phyloP scores from a whole-genome alignment of 805 yeast genomes.

The Candida koratica region DNA sequence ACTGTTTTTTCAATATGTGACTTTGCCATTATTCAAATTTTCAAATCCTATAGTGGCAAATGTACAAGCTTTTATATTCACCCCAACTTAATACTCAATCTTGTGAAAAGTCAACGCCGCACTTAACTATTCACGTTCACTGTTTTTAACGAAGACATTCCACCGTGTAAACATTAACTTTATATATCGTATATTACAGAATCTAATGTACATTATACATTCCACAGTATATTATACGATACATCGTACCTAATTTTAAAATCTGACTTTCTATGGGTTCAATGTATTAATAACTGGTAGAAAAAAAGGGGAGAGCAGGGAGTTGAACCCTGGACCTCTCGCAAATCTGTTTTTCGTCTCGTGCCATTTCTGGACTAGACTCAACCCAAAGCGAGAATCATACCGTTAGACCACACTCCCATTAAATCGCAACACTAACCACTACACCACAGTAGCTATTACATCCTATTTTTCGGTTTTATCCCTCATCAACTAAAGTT shows the following conservation, averaged over 20 bases:
- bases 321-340: conserved; percentile 62
- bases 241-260: too few relatives aligned
- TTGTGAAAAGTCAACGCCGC: conserved; percentile 5
- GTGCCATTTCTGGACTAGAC: neutral
- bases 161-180: too few relatives aligned
- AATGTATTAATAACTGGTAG: too few relatives aligned
- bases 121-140: neutral
- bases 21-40: neutral
- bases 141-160: neutral
- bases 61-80: conserved; percentile 1
- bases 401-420: conserved; percentile 30
- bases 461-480: neutral
- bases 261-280: too few relatives aligned
- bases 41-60: neutral
- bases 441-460: neutral
- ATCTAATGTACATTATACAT: too few relatives aligned
- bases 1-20: conserved; percentile 1
- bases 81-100: conserved; percentile 3
- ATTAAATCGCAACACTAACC: neutral
- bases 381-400: conserved; percentile 31
- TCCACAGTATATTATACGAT: too few relatives aligned
- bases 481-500: too few relatives aligned
- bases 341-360: conserved; percentile 27
- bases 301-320: conserved; percentile 42
- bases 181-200: too few relatives aligned